A percentile compares a stretch with the other conserved stretches of the same genome.
Conservation (phyloP, 2,329 filamentous ascomycete genomes). For the Phoma sp. region DNA sequence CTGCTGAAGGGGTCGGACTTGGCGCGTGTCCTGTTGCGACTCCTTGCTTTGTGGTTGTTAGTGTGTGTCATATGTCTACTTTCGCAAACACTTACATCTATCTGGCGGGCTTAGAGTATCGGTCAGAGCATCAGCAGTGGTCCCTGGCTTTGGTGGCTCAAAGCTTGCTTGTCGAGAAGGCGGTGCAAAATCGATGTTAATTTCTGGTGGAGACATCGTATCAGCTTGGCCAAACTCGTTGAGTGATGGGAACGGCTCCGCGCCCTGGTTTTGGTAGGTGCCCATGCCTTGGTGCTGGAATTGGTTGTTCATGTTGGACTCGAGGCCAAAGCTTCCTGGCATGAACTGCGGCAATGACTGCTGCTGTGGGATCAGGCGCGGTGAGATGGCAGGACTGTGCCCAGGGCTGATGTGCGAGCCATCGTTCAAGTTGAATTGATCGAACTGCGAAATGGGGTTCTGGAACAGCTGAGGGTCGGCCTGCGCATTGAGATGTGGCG, state of each 20-base stretch:
- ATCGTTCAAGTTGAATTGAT: slow-evolving; percentile 74
- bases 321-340: slow-evolving; percentile 56
- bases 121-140: slow-evolving; percentile 68
- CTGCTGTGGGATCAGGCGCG: slow-evolving; percentile 73
- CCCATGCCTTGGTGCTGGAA: slow-evolving; percentile 58
- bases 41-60: slow-evolving; percentile 55
- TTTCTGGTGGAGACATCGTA: slow-evolving; percentile 88
- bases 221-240: slow-evolving; percentile 72
- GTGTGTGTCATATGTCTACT: slow-evolving; percentile 7
- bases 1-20: slow-evolving; percentile 68
- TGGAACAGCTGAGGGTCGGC: slow-evolving; percentile 77
- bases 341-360: slow-evolving; percentile 59
- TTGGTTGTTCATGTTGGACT: slow-evolving; percentile 56
- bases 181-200: slow-evolving; percentile 92
- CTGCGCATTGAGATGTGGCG: slow-evolving; percentile 77
- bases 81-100: slow-evolving; percentile 56
- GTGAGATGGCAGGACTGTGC: slow-evolving; percentile 75
- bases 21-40: slow-evolving; percentile 62
- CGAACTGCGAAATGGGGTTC: slow-evolving; percentile 74
- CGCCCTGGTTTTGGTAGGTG: slow-evolving; percentile 58
- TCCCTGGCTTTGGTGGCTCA: slow-evolving; percentile 69
- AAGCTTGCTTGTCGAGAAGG: slow-evolving; percentile 71
- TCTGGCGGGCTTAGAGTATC: slow-evolving; percentile 75
- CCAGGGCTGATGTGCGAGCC: slow-evolving; percentile 64
- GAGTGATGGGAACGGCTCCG: slow-evolving; percentile 59